Evolutionary conservation across 2,329 filamentous ascomycete genomes (phyloP).

Genomic region (Xylaria sp.): DNA sequence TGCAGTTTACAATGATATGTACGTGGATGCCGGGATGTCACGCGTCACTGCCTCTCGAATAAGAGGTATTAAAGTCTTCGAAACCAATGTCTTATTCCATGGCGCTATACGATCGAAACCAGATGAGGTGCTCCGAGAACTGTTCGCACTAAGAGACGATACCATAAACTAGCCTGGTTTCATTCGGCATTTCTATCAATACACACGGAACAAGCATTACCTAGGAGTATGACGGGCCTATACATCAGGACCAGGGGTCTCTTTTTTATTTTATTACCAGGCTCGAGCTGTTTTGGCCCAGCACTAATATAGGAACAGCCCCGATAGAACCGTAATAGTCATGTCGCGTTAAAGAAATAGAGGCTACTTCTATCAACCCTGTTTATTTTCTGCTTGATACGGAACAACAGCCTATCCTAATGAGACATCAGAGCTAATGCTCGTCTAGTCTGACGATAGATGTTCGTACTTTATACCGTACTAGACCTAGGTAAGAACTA

Average conservation of each 20-base stretch:
- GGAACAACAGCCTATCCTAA: background rate
- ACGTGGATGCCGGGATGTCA: constrained; percentile 81
- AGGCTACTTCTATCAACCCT: background rate
- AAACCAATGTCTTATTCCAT: constrained; percentile 90
- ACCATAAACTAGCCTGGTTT: constrained; percentile 60
- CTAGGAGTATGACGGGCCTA: background rate
- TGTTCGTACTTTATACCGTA: background rate
- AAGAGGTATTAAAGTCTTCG: constrained; percentile 79
- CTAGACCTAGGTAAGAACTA: background rate
- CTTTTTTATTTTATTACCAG: background rate
- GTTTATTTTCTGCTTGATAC: background rate
- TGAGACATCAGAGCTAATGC: background rate
- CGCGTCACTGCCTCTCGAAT: constrained; percentile 79
- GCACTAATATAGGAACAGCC: background rate
- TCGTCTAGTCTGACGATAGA: background rate
- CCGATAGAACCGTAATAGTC: background rate
- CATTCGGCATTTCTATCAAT: background rate
- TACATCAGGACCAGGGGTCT: too few species aligned
- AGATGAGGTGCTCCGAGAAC: constrained; percentile 78
- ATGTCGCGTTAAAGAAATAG: background rate
- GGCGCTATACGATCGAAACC: constrained; percentile 78
- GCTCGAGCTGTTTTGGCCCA: background rate
- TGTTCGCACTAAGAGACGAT: constrained; percentile 81
- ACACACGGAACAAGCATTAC: background rate
- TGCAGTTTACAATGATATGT: constrained; percentile 91